Evolutionary conservation across 1,284 basidiomycete genomes (phyloP).

Genomic region (Cutaneotrichosporon daszewskae): DNA sequence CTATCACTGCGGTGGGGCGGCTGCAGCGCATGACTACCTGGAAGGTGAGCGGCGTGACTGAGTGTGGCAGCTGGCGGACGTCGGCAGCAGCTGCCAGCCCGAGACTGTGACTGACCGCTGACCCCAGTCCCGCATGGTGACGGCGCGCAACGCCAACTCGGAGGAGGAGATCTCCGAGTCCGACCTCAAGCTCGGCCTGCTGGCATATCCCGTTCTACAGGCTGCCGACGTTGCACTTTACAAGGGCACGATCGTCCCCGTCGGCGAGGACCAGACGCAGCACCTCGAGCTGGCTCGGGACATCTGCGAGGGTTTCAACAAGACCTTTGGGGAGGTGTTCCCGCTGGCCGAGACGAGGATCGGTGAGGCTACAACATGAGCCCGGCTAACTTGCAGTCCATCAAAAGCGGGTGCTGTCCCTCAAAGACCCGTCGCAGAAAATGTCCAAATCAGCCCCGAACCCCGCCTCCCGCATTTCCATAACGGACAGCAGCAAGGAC

Average conservation of each 20-base stretch:
- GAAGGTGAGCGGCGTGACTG: conserved; percentile 60
- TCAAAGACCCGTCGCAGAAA: conserved; percentile 77
- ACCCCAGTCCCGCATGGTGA: conserved; percentile 47
- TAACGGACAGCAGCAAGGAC: conserved; percentile 65
- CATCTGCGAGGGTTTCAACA: conserved; percentile 77
- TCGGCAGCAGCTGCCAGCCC: too few relatives aligned
- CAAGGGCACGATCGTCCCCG: conserved; percentile 86
- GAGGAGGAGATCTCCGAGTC: conserved; percentile 75
- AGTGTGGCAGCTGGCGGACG: background rate
- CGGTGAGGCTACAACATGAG: conserved; percentile 54
- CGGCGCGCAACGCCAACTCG: conserved; percentile 64
- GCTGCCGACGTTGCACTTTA: conserved; percentile 89
- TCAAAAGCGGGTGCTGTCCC: conserved; percentile 66
- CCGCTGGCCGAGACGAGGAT: conserved; percentile 66
- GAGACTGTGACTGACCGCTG: background rate
- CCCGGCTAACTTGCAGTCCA: conserved; percentile 54
- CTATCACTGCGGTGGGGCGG: conserved; percentile 74
- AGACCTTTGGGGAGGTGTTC: conserved; percentile 54
- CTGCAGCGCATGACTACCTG: conserved; percentile 89
- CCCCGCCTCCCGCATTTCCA: conserved; percentile 70
- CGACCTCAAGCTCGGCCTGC: conserved; percentile 72
- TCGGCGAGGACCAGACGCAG: conserved; percentile 92
- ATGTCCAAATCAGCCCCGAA: conserved; percentile 93
- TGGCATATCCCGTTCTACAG: conserved; percentile 90
- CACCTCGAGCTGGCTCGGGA: conserved; percentile 85